These are phyloP conservation scores for Aleurites moluccanus DNA, from an alignment of 441 rosid genomes.

Conservation along the genomic window DNA sequence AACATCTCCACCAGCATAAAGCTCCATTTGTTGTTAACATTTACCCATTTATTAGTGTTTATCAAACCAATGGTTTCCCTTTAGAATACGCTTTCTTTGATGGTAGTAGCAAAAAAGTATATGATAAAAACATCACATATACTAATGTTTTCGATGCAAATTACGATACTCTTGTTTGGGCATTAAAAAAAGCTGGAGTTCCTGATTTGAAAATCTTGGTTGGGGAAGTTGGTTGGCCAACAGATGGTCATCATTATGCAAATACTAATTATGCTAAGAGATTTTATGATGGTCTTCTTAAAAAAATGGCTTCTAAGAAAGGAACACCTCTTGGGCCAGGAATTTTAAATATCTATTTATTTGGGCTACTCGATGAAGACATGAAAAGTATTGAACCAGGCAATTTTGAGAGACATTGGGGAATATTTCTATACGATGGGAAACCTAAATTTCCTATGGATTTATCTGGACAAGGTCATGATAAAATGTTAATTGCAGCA, in stretches of 20 bases:
- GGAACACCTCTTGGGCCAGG: conserved; percentile 75
- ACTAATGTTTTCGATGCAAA: conserved; percentile 81
- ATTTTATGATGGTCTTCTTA: conserved; percentile 70
- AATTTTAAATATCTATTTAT: conserved; percentile 50
- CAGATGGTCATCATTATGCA: conserved; percentile 55
- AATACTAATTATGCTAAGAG: conserved; percentile 39
- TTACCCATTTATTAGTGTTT: conserved; percentile 86
- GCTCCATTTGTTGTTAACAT: conserved; percentile 82
- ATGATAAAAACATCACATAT: conserved; percentile 47
- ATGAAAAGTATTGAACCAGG: conserved; percentile 66
- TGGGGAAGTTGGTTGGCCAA: conserved; percentile 98
- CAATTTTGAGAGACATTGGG: conserved; percentile 82
- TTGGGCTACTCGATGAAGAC: conserved; percentile 69
- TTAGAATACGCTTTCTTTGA: conserved; percentile 62
- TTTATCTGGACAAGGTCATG: conserved; percentile 53
- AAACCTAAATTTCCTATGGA: conserved; percentile 71
- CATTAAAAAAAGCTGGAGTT: conserved; percentile 50
- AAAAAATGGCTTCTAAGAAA: conserved; percentile 40
- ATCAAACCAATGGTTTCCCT: conserved; percentile 57
- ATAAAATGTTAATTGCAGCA: conserved; percentile 55
- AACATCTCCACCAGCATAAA: conserved; percentile 39
- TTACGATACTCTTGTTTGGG: conserved; percentile 66
- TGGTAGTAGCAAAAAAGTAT: conserved; percentile 26
- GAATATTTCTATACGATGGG: conserved; percentile 73
- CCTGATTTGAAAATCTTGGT: conserved; percentile 55